A percentile compares a stretch with the other conserved stretches of the same genome.
These are phyloP conservation scores for Plicaturopsis crispa DNA, from an alignment of 768 basidiomycete species.

Conservation along the genomic window DNA sequence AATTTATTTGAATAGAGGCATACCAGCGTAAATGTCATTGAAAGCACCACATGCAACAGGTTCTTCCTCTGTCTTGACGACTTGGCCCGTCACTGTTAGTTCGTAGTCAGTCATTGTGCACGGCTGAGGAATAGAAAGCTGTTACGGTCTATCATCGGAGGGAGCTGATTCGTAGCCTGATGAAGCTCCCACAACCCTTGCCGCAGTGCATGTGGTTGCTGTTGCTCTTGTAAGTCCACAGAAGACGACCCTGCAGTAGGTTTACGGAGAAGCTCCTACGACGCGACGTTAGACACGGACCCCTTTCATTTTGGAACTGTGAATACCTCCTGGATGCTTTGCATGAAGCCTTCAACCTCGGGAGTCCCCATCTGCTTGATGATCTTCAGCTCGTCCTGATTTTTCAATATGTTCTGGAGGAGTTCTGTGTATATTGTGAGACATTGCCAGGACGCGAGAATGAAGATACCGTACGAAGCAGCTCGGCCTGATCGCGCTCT, in stretches of 20 bases:
- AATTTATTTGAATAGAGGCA: constrained; percentile 1
- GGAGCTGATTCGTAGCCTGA: constrained; percentile 28
- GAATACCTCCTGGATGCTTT: constrained; percentile 29
- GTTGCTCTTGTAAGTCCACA: too few species aligned
- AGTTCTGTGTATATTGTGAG: too few species aligned
- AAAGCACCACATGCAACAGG: constrained; percentile 26
- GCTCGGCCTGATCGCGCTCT: constrained; percentile 26
- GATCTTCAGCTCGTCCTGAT: constrained; percentile 25
- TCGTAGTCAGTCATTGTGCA: constrained; percentile 2
- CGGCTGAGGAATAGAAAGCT: neutral
- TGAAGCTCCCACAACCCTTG: constrained; percentile 32
- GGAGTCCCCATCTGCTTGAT: constrained; percentile 24
- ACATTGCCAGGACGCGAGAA: too few species aligned
- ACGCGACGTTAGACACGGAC: too few species aligned
- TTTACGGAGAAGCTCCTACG: too few species aligned
- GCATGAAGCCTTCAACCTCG: constrained; percentile 31
- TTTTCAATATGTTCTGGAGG: constrained; percentile 25
- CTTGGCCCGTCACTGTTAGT: constrained; percentile 32
- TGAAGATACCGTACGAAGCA: too few species aligned
- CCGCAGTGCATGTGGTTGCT: too few species aligned
- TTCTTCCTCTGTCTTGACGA: constrained; percentile 21
- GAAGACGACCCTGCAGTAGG: too few species aligned
- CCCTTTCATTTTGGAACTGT: neutral
- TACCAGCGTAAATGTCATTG: constrained; percentile 33
- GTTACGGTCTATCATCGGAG: constrained; percentile 35